Percentiles rank a stretch among this genome's conserved stretches.
These are phyloP conservation scores for Pestalotiopsis sp. DNA, from an alignment of 2,329 filamentous ascomycete genomes.

Conservation along the genomic window DNA sequence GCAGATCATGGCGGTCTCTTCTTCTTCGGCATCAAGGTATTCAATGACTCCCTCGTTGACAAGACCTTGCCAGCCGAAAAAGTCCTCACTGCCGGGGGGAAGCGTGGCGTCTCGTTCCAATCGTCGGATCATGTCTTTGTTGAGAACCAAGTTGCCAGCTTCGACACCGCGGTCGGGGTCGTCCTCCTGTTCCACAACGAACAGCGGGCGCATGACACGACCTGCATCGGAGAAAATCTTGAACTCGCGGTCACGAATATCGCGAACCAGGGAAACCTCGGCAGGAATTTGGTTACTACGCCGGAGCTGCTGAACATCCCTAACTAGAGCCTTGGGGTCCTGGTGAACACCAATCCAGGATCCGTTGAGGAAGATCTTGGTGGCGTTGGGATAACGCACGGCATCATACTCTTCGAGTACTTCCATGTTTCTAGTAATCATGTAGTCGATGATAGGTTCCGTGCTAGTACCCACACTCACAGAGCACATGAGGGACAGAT, in stretches of 20 bases:
- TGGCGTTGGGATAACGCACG: conserved; percentile 82
- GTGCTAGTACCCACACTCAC: conserved; percentile 93
- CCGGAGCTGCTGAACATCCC: conserved; percentile 75
- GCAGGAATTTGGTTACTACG: conserved; percentile 83
- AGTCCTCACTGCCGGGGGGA: conserved; percentile 59
- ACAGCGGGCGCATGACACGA: conserved; percentile 89
- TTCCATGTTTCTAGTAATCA: conserved; percentile 95
- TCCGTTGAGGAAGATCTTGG: conserved; percentile 97
- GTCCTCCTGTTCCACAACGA: conserved; percentile 88
- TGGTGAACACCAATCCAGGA: conserved; percentile 97
- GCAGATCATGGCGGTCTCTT: conserved; percentile 98
- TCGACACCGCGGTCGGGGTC: conserved; percentile 62
- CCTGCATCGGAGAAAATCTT: conserved; percentile 98
- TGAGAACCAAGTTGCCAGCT: conserved; percentile 77
- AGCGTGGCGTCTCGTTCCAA: conserved; percentile 75
- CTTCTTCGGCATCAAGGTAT: conserved; percentile 96
- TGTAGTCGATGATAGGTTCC: conserved; percentile 89
- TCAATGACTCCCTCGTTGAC: conserved; percentile 86
- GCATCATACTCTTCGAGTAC: conserved; percentile 94
- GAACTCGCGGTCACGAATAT: conserved; percentile 97
- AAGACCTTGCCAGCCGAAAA: conserved; percentile 87
- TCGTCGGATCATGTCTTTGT: conserved; percentile 76
- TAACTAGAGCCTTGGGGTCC: conserved; percentile 83
- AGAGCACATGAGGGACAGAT: conserved; percentile 96
- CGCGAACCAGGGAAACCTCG: conserved; percentile 92